Conservation (phyloP, 2,329 filamentous ascomycete species). For the Epichloe festucae region DNA sequence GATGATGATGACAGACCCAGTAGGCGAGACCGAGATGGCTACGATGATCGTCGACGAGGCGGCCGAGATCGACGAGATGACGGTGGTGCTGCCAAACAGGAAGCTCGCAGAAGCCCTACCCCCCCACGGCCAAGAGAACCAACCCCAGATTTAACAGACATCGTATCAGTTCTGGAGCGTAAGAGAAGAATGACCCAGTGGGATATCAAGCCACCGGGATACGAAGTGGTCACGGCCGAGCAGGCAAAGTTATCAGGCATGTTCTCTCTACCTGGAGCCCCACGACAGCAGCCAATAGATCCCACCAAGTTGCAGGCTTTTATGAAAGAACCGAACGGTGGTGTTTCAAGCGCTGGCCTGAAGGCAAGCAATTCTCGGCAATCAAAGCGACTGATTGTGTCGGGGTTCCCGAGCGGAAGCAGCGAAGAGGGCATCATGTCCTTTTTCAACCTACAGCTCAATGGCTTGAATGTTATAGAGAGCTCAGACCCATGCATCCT, state of each 20-base stretch:
- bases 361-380: conserved; percentile 90
- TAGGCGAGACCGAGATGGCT: conserved; percentile 44
- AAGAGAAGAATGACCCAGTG: conserved; percentile 93
- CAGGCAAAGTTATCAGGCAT: conserved; percentile 98
- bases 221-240: conserved; percentile 95
- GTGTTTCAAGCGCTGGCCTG: conserved; percentile 61
- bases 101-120: conserved; percentile 59
- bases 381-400: conserved; percentile 78
- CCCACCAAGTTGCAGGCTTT: conserved; percentile 88
- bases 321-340: conserved; percentile 74
- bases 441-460: conserved; percentile 95
- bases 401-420: conserved; percentile 63
- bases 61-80: conserved; percentile 30
- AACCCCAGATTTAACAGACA: conserved; percentile 83
- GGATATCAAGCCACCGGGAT: conserved; percentile 98
- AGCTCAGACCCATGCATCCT: conserved; percentile 73
- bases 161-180: conserved; percentile 69
- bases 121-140: conserved; percentile 86
- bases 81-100: conserved; percentile 27
- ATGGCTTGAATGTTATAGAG: conserved; percentile 86
- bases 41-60: conserved; percentile 37
- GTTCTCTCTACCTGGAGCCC: conserved; percentile 94
- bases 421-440: conserved; percentile 63
- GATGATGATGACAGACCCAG: conserved; percentile 49
- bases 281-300: conserved; percentile 90